A percentile compares a stretch with the other conserved stretches of the same genome.
Evolutionary conservation across 768 basidiomycete genomes (phyloP).

Genomic region (Podaxis rugospora): DNA sequence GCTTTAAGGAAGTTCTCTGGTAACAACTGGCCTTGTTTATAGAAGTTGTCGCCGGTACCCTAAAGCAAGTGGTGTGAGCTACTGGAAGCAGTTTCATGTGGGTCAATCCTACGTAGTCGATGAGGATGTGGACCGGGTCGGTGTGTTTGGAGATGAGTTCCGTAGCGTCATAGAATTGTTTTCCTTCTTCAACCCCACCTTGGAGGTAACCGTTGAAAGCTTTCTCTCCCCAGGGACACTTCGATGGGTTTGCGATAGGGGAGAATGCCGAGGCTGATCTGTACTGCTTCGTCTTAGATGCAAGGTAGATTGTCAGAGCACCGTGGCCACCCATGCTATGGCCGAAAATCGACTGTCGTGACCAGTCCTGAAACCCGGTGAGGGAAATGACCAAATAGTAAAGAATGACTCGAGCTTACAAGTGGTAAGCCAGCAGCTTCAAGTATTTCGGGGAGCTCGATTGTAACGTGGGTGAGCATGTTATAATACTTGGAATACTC

Average conservation of each 20-base stretch:
- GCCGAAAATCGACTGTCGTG: slow-evolving; percentile 84
- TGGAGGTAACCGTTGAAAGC: slow-evolving; percentile 85
- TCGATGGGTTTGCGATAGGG: slow-evolving; percentile 80
- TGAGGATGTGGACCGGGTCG: slow-evolving; percentile 69
- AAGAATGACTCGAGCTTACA: slow-evolving; percentile 37
- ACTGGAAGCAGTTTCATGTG: neutral
- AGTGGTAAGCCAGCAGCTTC: slow-evolving; percentile 71
- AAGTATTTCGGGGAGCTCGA: slow-evolving; percentile 81
- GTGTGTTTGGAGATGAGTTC: slow-evolving; percentile 64
- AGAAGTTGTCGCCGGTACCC: slow-evolving; percentile 82
- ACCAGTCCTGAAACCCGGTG: slow-evolving; percentile 55
- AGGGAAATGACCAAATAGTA: neutral
- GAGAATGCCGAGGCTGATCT: slow-evolving; percentile 88
- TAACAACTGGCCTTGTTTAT: slow-evolving; percentile 80
- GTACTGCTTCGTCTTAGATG: slow-evolving; percentile 66
- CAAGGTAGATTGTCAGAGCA: slow-evolving; percentile 85
- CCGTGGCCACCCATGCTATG: slow-evolving; percentile 99
- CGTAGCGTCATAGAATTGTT: slow-evolving; percentile 75
- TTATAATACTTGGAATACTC: slow-evolving; percentile 75
- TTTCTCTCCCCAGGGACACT: slow-evolving; percentile 88
- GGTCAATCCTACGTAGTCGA: slow-evolving; percentile 69
- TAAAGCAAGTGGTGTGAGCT: slow-evolving; percentile 21
- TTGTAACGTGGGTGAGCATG: slow-evolving; percentile 82
- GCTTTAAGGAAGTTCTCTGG: slow-evolving; percentile 87
- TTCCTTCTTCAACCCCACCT: slow-evolving; percentile 74